Percentiles rank a stretch among this genome's conserved stretches.
phyloP scores from a whole-genome alignment of 441 rosid genomes.

The Aleurites moluccanus region DNA sequence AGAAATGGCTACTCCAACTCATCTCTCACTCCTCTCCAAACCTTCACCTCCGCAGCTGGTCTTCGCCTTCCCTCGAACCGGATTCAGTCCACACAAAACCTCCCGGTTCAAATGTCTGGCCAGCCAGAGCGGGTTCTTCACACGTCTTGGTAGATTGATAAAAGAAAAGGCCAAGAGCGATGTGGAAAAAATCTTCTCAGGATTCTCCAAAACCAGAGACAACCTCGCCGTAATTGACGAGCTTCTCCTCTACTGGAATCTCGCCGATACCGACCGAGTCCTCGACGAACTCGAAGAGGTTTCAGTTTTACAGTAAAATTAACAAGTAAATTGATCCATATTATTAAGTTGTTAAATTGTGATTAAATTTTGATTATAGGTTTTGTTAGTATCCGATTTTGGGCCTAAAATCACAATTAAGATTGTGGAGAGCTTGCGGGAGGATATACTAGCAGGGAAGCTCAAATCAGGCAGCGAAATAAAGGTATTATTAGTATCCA shows the following conservation, averaged over 20 bases:
- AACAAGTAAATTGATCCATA: no score
- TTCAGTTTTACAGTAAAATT: neutral
- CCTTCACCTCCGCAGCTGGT: constrained; percentile 25
- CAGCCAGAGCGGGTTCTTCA: constrained; percentile 85
- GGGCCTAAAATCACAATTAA: constrained; percentile 83
- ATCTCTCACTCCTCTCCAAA: constrained; percentile 51
- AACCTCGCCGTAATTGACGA: constrained; percentile 90
- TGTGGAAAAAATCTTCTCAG: constrained; percentile 83
- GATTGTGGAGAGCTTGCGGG: constrained; percentile 84
- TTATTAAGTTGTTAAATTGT: neutral
- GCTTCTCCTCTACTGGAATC: constrained; percentile 92
- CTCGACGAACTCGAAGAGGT: constrained; percentile 97
- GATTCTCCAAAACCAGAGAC: constrained; percentile 90
- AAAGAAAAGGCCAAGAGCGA: constrained; percentile 94
- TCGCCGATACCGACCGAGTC: constrained; percentile 86
- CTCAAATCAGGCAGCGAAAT: constrained; percentile 91
- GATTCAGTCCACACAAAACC: constrained; percentile 10
- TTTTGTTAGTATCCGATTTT: constrained; percentile 86
- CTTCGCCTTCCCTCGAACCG: constrained; percentile 24
- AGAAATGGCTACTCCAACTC: constrained; percentile 48
- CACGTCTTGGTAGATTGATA: constrained; percentile 77
- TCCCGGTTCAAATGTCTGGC: constrained; percentile 59
- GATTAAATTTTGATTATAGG: constrained; percentile 36
- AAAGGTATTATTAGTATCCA: constrained; percentile 42
- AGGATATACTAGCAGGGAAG: constrained; percentile 78